These are phyloP conservation scores for Urostyla sp. DNA, from an alignment of 73 alveolate genomes.

Conservation along the genomic window DNA sequence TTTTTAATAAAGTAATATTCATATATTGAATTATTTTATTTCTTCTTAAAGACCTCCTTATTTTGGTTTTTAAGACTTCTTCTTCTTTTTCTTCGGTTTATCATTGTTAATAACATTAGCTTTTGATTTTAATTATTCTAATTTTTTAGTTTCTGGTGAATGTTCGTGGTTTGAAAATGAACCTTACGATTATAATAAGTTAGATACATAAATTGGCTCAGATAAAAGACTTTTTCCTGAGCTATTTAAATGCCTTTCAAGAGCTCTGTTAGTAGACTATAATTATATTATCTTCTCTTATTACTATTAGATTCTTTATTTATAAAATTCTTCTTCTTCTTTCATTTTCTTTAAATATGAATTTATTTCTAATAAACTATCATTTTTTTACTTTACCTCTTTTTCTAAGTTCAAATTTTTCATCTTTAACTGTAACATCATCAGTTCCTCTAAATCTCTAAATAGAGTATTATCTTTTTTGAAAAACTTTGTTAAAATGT, in stretches of 20 bases:
- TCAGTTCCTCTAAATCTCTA: neutral
- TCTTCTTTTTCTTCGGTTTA: too few relatives aligned
- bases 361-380: neutral
- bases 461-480: neutral
- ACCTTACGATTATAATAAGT: too few relatives aligned
- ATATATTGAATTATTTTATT: too few relatives aligned
- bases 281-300: conserved; percentile 27
- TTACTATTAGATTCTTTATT: neutral
- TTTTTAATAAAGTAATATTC: too few relatives aligned
- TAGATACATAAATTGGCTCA: too few relatives aligned
- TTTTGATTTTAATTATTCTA: too few relatives aligned
- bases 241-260: conserved; percentile 47
- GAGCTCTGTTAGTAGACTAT: conserved; percentile 44
- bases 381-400: neutral
- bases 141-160: too few relatives aligned
- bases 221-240: too few relatives aligned
- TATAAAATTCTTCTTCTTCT: conserved; percentile 21
- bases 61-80: too few relatives aligned
- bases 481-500: neutral
- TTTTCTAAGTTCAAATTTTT: neutral
- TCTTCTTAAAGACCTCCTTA: too few relatives aligned
- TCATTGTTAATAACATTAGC: too few relatives aligned
- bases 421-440: neutral
- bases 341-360: neutral
- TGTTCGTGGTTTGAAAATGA: too few relatives aligned